These are phyloP conservation scores for Sclerotinia glacialis DNA, from an alignment of 2,329 filamentous ascomycete genomes.

Conservation along the genomic window DNA sequence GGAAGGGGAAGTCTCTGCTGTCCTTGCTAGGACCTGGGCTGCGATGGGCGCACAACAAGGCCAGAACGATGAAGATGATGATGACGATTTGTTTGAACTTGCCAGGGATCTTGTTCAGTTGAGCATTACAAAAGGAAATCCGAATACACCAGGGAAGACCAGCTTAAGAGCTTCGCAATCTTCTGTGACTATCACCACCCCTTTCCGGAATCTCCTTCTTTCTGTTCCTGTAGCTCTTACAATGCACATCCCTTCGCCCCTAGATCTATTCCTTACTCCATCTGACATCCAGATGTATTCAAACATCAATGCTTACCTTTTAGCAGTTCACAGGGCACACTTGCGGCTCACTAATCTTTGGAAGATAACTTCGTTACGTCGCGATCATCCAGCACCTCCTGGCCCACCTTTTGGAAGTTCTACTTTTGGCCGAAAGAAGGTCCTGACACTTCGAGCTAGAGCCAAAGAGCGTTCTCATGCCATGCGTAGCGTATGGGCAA, in stretches of 20 bases:
- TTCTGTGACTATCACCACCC: conserved; percentile 42
- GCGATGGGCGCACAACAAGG: conserved; percentile 72
- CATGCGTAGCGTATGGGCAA: conserved; percentile 87
- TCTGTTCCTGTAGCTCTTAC: conserved; percentile 70
- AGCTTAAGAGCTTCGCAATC: conserved; percentile 28
- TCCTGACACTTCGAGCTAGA: conserved; percentile 61
- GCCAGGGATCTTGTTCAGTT: conserved; percentile 75
- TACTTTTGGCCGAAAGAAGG: conserved; percentile 56
- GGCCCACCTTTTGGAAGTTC: conserved; percentile 62
- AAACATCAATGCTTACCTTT: conserved; percentile 79
- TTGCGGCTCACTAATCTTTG: conserved; percentile 81
- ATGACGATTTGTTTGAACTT: conserved; percentile 73
- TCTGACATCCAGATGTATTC: conserved; percentile 78
- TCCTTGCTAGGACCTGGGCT: conserved; percentile 75
- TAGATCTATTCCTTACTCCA: conserved; percentile 81
- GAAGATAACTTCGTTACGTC: conserved; percentile 76
- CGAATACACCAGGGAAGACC: conserved; percentile 41
- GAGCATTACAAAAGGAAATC: conserved; percentile 52
- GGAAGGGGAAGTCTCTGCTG: conserved; percentile 78
- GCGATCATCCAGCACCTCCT: conserved; percentile 71
- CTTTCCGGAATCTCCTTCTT: conserved; percentile 79
- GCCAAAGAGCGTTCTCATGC: conserved; percentile 60
- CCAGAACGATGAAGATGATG: conserved; percentile 66
- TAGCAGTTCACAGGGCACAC: conserved; percentile 82
- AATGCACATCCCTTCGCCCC: conserved; percentile 70